These are phyloP conservation scores for Elymus sibiricus DNA, from an alignment of 176 grass and related monocot genomes.

Conservation along the genomic window DNA sequence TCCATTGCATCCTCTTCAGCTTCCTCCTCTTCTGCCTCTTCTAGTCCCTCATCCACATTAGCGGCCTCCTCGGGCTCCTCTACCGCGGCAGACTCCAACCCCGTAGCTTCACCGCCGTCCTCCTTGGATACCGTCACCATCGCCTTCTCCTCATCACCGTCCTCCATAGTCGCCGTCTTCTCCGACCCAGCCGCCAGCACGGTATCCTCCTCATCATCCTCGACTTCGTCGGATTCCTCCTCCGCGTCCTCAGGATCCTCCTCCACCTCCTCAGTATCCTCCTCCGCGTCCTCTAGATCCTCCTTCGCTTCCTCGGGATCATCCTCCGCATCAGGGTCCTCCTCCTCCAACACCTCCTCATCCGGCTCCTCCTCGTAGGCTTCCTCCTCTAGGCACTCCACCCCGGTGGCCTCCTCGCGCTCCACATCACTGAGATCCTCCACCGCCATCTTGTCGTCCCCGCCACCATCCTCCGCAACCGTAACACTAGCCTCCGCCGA, in stretches of 20 bases:
- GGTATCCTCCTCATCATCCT: not conserved
- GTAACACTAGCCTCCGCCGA: not conserved
- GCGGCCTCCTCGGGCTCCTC: too few relatives aligned
- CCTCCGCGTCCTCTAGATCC: not conserved
- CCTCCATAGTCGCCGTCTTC: not conserved
- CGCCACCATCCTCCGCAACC: not conserved
- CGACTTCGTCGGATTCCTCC: not conserved
- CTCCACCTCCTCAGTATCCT: not conserved
- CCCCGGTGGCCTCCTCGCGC: conserved; percentile 13
- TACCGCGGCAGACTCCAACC: not conserved
- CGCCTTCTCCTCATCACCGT: not conserved
- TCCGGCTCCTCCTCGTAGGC: not conserved
- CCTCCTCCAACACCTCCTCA: not conserved
- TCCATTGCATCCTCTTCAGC: not conserved
- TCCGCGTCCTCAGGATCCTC: not conserved
- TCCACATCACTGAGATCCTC: conserved; percentile 22
- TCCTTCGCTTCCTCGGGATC: not conserved
- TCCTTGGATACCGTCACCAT: not conserved
- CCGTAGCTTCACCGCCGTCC: not conserved
- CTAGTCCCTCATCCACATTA: not conserved
- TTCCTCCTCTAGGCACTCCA: not conserved
- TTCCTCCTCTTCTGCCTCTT: conserved; percentile 2
- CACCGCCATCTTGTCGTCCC: not conserved
- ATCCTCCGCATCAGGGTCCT: too few relatives aligned
- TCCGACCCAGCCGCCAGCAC: not conserved